phyloP scores from a whole-genome alignment of 345 rosid genomes.

The Anacardium occidentale region DNA sequence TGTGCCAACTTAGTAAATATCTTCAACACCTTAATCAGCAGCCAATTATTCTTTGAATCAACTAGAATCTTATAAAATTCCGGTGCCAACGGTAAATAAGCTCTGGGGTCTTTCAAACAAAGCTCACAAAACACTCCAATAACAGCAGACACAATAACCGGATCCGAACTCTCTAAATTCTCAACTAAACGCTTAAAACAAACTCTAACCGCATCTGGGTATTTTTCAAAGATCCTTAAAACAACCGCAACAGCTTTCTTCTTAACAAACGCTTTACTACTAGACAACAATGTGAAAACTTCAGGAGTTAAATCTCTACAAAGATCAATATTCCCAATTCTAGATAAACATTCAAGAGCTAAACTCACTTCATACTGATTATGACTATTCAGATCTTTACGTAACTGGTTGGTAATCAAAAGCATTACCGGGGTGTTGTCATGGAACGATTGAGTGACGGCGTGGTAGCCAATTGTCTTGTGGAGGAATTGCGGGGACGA shows the following conservation, averaged over 20 bases:
- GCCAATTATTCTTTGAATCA: slow-evolving; percentile 91
- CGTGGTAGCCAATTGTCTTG: slow-evolving; percentile 77
- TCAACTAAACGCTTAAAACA: slow-evolving; percentile 92
- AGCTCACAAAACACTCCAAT: slow-evolving; percentile 88
- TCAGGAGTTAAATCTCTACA: slow-evolving; percentile 87
- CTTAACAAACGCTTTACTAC: slow-evolving; percentile 62
- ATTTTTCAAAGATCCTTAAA: slow-evolving; percentile 75
- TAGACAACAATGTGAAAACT: slow-evolving; percentile 68
- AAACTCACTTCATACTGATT: slow-evolving; percentile 78
- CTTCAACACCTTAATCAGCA: slow-evolving; percentile 83
- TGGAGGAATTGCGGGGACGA: slow-evolving; percentile 71
- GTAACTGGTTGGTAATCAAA: slow-evolving; percentile 78
- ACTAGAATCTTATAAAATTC: slow-evolving; percentile 80
- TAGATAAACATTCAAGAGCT: slow-evolving; percentile 75
- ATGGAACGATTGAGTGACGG: slow-evolving; percentile 74
- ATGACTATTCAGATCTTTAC: slow-evolving; percentile 73
- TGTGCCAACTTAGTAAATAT: slow-evolving; percentile 70
- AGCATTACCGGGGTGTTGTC: slow-evolving; percentile 80
- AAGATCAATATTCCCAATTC: slow-evolving; percentile 74
- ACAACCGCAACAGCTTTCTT: slow-evolving; percentile 77
- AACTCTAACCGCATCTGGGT: slow-evolving; percentile 83
- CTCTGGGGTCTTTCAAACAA: slow-evolving; percentile 60
- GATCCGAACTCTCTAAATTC: slow-evolving; percentile 77
- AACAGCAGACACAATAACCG: slow-evolving; percentile 55
- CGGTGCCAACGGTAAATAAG: slow-evolving; percentile 83